Evolutionary conservation across 2,329 filamentous ascomycete species (phyloP).

Genomic region (Alternaria infectoria): DNA sequence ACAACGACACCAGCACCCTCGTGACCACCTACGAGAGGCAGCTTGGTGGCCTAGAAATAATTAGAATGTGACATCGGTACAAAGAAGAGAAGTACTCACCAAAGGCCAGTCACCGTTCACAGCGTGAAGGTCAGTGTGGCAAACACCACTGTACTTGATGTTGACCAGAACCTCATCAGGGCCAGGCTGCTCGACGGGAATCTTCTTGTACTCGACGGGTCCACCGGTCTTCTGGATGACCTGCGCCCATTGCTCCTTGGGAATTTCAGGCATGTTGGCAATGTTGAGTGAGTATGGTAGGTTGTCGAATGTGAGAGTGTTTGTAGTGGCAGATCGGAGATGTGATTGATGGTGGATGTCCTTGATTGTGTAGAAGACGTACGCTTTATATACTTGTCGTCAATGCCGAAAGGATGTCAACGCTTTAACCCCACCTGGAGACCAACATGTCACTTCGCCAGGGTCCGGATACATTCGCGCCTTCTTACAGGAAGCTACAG

Average conservation of each 20-base stretch:
- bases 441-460: slow-evolving; percentile 1
- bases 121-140: slow-evolving; percentile 84
- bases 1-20: slow-evolving; percentile 84
- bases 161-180: slow-evolving; percentile 92
- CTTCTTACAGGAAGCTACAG: slow-evolving; percentile 17
- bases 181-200: slow-evolving; percentile 79
- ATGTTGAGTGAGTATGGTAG: neutral
- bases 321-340: slow-evolving; percentile 12
- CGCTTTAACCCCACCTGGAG: slow-evolving; percentile 18
- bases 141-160: slow-evolving; percentile 88
- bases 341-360: slow-evolving; percentile 13
- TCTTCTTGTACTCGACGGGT: slow-evolving; percentile 74
- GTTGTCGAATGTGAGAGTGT: neutral
- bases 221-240: slow-evolving; percentile 83
- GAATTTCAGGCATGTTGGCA: slow-evolving; percentile 64
- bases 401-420: slow-evolving; percentile 7
- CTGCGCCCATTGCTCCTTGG: slow-evolving; percentile 87
- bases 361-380: neutral
- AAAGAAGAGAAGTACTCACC: slow-evolving; percentile 21
- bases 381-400: slow-evolving; percentile 28
- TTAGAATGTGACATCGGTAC: slow-evolving; percentile 18
- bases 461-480: slow-evolving; percentile 16
- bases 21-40: slow-evolving; percentile 83
- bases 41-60: slow-evolving; percentile 64
- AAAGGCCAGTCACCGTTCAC: slow-evolving; percentile 91